These are phyloP conservation scores for Zoysia matrella DNA, from an alignment of 202 grass and related monocot genomes.

Conservation along the genomic window DNA sequence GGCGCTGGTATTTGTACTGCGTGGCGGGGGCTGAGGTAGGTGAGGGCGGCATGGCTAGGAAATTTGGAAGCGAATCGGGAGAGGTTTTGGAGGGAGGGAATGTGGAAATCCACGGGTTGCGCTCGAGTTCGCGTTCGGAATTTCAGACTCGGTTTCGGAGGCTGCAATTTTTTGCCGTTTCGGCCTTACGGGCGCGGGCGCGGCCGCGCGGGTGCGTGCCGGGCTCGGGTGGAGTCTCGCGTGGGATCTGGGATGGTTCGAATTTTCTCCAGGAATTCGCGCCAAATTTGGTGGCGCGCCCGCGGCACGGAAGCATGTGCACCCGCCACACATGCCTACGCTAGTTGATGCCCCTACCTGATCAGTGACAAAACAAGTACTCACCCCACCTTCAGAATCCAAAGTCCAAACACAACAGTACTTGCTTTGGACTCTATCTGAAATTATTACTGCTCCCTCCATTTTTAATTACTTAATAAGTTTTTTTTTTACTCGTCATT, in stretches of 20 bases:
- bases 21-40: too few species aligned
- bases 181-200: too few species aligned
- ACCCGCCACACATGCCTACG: too few species aligned
- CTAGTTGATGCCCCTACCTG: background rate
- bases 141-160: slow-evolving; percentile 5
- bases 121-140: background rate
- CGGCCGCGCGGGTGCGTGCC: background rate
- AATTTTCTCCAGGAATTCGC: background rate
- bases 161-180: slow-evolving; percentile 2
- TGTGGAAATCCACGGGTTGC: background rate
- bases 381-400: background rate
- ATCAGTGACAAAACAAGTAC: background rate
- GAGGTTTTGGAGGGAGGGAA: background rate
- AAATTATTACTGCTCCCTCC: too few species aligned
- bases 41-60: background rate
- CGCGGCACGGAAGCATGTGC: background rate
- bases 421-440: too few species aligned
- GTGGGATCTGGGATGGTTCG: background rate
- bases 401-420: background rate
- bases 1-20: slow-evolving; percentile 35
- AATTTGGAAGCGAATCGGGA: slow-evolving; percentile 1
- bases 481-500: too few species aligned
- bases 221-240: background rate
- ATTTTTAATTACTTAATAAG: too few species aligned
- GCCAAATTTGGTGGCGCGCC: slow-evolving; percentile 22